Evolutionary conservation across 176 grass and related monocot genomes (phyloP), one percentile per base, ranked within the genome.

Genomic region (Areca catechu): DNA sequence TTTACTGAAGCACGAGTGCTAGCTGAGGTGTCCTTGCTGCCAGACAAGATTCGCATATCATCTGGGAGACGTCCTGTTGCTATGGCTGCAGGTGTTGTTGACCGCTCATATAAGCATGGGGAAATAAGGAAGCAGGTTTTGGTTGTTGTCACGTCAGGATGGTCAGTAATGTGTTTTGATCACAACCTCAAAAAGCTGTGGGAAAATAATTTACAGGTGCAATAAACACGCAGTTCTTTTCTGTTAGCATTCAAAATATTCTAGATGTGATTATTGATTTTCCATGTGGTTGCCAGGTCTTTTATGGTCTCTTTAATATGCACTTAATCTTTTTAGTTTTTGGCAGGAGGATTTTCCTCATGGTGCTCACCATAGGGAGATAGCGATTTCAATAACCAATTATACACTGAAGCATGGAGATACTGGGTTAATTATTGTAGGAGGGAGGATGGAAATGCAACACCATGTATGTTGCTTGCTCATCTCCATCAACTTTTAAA

Each of bases 121-220:
- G 48, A 79, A 3, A 69, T 55, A 67, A 82, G 18, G 57, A 88
- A 97, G 75, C 79, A 91, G 72, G 66, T 97, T 57, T 73, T 97
- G 60, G 86, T 97, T 72, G 83, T 97, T 24, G 92, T 97, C 69
- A 97, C 92, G 19, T 97, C 86, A 3, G 86, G 92, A 0, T 97
- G 92, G 92, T 79, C 77, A 50, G 80, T 97, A 60, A 97, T 97
- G 86, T 97, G 86, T 73, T 97, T 97, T 61, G 86, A 97, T 65
- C 92, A 97, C 82, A 97, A 97, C 75, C 86, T 97, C 48, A 97
- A 91, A 4, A 97, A 91, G 61, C 77, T 97, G 2, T 97, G 92
- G 92, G 92, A 97, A 69, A 76, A 67, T 17, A 97, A 90, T 73
- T 82, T 97, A 22, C 86, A 90, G 83, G 83, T 67, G 28, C 52